Evolutionary conservation across 768 basidiomycete genomes (phyloP).

Genomic region (Panus rudis): DNA sequence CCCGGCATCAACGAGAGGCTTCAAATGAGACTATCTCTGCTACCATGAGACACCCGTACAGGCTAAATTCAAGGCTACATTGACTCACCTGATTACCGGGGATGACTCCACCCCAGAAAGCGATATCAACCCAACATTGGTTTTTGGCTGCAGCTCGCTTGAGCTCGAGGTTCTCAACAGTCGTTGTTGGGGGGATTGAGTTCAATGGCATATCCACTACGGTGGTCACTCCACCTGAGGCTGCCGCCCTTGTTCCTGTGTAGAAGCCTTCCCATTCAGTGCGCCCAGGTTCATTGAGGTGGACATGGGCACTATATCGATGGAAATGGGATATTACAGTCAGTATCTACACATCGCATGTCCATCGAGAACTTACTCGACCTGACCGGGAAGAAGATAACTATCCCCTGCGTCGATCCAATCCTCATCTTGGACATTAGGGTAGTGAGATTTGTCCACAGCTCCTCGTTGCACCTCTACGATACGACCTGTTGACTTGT

Average conservation of each 20-base stretch:
- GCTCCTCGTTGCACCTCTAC: conserved; percentile 21
- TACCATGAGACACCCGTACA: too few relatives aligned
- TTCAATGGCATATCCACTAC: conserved; percentile 98
- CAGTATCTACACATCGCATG: too few relatives aligned
- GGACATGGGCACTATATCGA: conserved; percentile 69
- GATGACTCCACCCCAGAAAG: conserved; percentile 93
- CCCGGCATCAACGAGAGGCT: conserved; percentile 68
- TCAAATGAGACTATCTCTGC: conserved; percentile 64
- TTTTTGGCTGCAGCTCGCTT: conserved; percentile 69
- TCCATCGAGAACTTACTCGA: conserved; percentile 36
- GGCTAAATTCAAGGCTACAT: too few relatives aligned
- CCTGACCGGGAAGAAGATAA: conserved; percentile 44
- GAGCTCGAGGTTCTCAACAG: conserved; percentile 59
- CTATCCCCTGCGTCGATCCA: conserved; percentile 32
- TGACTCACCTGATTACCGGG: conserved; percentile 75
- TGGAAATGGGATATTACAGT: background rate
- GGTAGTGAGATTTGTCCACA: conserved; percentile 13
- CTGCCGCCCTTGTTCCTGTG: conserved; percentile 87
- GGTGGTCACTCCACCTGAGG: conserved; percentile 91
- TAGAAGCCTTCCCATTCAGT: conserved; percentile 93
- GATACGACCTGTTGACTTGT: conserved; percentile 35
- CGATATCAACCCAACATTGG: conserved; percentile 76
- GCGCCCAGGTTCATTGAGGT: conserved; percentile 90
- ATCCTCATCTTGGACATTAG: conserved; percentile 19
- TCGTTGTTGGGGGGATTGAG: conserved; percentile 94